Evolutionary conservation across 257 asterid genomes (phyloP).

Genomic region (Forsythia viridissima): DNA sequence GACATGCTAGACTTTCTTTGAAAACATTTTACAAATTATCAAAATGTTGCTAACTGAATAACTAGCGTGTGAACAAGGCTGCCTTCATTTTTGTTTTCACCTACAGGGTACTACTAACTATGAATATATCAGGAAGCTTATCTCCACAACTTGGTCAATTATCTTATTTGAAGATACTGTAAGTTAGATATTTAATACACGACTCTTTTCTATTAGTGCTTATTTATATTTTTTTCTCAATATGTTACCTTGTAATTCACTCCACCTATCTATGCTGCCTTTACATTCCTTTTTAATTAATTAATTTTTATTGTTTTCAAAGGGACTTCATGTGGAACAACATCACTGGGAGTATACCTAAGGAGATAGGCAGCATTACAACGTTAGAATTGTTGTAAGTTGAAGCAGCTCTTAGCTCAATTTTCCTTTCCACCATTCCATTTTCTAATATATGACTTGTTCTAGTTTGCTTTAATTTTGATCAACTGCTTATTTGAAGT

Average conservation of each 20-base stretch:
- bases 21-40: neutral
- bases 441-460: neutral
- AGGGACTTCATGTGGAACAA: slow-evolving; percentile 98
- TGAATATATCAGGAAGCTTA: slow-evolving; percentile 42
- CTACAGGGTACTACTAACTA: slow-evolving; percentile 34
- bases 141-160: slow-evolving; percentile 54
- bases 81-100: neutral
- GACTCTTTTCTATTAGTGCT: neutral
- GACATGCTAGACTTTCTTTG: neutral
- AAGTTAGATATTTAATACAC: slow-evolving; percentile 26
- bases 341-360: slow-evolving; percentile 79
- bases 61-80: neutral
- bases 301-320: slow-evolving; percentile 22
- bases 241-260: neutral
- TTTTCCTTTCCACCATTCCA: slow-evolving; percentile 3
- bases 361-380: slow-evolving; percentile 82
- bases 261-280: slow-evolving; percentile 10
- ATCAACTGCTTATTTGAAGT: neutral
- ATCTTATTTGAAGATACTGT: slow-evolving; percentile 44
- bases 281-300: slow-evolving; percentile 13
- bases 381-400: slow-evolving; percentile 80
- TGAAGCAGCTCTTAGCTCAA: slow-evolving; percentile 18
- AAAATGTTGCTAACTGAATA: neutral
- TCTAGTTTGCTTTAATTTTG: slow-evolving; percentile 7
- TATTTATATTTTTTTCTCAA: neutral